These are phyloP conservation scores for Torrubiella hemipterigena DNA, from an alignment of 2,329 filamentous ascomycete species.

Conservation along the genomic window DNA sequence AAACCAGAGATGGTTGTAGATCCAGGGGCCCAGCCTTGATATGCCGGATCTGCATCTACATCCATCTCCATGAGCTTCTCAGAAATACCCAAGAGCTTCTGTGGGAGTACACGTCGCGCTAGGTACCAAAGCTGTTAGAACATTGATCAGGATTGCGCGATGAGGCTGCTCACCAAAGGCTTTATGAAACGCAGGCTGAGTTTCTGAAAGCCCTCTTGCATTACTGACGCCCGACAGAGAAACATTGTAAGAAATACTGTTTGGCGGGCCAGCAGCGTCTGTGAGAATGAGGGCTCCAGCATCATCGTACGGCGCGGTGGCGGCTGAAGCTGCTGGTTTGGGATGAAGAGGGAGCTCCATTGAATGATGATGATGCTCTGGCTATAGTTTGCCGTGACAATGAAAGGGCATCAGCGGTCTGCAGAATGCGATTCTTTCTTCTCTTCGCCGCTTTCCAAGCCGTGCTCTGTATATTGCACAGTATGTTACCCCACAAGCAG, in stretches of 20 bases:
- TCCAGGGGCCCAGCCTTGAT: not conserved
- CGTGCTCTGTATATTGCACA: too few species aligned
- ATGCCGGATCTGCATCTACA: not conserved
- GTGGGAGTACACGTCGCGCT: not conserved
- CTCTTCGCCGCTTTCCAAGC: too few species aligned
- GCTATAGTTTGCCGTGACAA: too few species aligned
- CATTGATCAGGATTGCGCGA: too few species aligned
- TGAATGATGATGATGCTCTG: too few species aligned
- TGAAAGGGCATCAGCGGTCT: too few species aligned
- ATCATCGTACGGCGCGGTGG: not conserved
- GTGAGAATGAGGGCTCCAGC: not conserved
- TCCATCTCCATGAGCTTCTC: conserved; percentile 1
- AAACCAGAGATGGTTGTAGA: not conserved
- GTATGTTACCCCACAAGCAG: too few species aligned
- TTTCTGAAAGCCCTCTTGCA: not conserved
- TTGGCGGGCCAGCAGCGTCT: not conserved
- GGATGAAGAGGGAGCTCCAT: not conserved
- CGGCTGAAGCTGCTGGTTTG: not conserved
- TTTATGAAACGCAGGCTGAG: conserved; percentile 1
- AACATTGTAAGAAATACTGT: not conserved
- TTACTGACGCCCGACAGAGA: not conserved
- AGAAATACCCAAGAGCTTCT: not conserved
- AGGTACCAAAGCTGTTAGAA: too few species aligned
- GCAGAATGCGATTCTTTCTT: too few species aligned
- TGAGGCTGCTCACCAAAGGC: not conserved